Evolutionary conservation across 495 filamentous ascomycete species (phyloP), one percentile per base, ranked within the genome.

Genomic region (Chaetomidium leptoderma): DNA sequence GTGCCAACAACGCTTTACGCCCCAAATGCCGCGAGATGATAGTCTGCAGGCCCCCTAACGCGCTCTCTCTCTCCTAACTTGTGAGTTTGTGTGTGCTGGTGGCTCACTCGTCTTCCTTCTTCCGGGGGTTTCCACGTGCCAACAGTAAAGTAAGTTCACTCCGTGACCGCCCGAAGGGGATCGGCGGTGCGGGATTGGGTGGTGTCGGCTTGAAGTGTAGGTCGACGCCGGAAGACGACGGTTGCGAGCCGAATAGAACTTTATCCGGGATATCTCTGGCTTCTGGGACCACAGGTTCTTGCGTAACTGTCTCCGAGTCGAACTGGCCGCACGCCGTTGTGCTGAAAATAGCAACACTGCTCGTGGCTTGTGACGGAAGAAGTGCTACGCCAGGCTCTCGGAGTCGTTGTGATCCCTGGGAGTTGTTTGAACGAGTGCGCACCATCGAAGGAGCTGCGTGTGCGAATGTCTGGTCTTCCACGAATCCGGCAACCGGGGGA

Each of bases 131-230:
- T 13, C 77, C 70, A 9, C 70, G 70, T 32, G 78, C 74, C 51
- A 82, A 65, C 6, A 82, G 62, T 2, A 82, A 56, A 19, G 71
- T 72, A 32, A 82, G 70, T 59, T 82, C 74, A 52, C 78, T 81
- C 66, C 72, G 79, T 11, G 78, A 75, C 53, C 76, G 67, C 11
- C 69, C 73, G 27, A 80, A 73, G 16, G 71, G 71, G 16, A 74
- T 66, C 0, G 62, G 48, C n/a, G 70, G 65, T 17, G 68, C 53
- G 10, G 66, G 48, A 35, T 63, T 74, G 4, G 68, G 73, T 30
- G 69, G 67, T 6, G 74, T 76, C 19, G 75, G 74, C 26, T 60
- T 70, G 49, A 75, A 72, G n/a, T 60, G 60, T n/a, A 61, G 26
- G 11, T 73, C 65, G 6, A 68, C 66, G 6, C 72, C 23, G 3